Percentiles rank a stretch among this genome's conserved stretches.
Conservation (phyloP, 306 rosid species). For the Argentina anserina region DNA sequence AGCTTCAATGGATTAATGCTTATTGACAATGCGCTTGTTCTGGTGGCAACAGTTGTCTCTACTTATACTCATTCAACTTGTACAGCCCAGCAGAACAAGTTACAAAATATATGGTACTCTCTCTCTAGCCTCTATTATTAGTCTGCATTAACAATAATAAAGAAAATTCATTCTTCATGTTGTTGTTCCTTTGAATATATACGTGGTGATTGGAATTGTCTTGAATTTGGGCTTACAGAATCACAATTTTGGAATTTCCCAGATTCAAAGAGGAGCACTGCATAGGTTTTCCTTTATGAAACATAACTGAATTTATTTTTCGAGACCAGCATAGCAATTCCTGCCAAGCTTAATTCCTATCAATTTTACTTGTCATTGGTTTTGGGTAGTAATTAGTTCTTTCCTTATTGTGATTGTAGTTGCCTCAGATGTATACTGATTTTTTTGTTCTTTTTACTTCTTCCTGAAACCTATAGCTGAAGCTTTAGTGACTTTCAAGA, state of each 20-base stretch:
- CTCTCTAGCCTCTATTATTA: neutral
- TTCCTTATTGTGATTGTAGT: neutral
- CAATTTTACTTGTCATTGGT: neutral
- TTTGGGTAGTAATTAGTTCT: neutral
- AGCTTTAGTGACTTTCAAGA: conserved; percentile 41
- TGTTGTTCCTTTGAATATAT: neutral
- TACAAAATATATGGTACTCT: conserved; percentile 39
- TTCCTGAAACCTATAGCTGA: conserved; percentile 40
- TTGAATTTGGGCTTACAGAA: neutral
- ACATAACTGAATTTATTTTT: no score
- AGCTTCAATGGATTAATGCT: conserved; percentile 40
- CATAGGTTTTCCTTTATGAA: neutral
- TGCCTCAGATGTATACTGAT: conserved; percentile 2
- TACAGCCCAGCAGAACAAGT: conserved; percentile 41
- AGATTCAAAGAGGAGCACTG: neutral
- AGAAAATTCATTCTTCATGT: neutral
- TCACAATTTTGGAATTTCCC: neutral
- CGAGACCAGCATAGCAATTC: neutral
- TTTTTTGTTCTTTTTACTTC: neutral
- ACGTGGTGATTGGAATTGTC: conserved; percentile 7
- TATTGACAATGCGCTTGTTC: conserved; percentile 54
- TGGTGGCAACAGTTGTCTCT: conserved; percentile 47
- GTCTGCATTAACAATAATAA: neutral
- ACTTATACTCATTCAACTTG: conserved; percentile 48
- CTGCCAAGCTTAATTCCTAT: neutral